Evolutionary conservation across 208 protist genomes (phyloP).

Genomic region (Leishmania braziliensis): DNA sequence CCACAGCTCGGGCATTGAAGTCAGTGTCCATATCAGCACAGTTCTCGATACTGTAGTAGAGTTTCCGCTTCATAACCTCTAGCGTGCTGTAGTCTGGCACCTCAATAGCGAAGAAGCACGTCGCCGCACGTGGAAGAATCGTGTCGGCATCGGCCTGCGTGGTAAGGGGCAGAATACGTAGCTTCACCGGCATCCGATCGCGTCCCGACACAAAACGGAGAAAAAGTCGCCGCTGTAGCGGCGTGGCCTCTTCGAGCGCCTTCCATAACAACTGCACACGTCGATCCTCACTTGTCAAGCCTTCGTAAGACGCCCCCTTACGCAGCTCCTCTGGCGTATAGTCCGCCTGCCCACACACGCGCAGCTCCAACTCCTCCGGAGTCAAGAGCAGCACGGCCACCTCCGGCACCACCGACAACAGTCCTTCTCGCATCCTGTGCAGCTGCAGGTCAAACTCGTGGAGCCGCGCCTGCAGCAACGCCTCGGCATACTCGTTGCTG

Average conservation of each 20-base stretch:
- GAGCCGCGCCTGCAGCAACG: slow-evolving; percentile 69
- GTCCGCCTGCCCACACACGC: slow-evolving; percentile 91
- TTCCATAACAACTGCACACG: slow-evolving; percentile 92
- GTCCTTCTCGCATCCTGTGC: slow-evolving; percentile 79
- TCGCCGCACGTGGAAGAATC: slow-evolving; percentile 90
- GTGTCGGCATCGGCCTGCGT: slow-evolving; percentile 83
- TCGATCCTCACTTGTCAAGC: slow-evolving; percentile 74
- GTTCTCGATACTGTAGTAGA: slow-evolving; percentile 96
- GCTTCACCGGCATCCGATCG: slow-evolving; percentile 87
- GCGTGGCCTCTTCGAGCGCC: slow-evolving; percentile 84
- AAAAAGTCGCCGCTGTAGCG: slow-evolving; percentile 85
- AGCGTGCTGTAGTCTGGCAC: slow-evolving; percentile 94
- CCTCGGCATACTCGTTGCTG: slow-evolving; percentile 78
- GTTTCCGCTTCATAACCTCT: slow-evolving; percentile 92
- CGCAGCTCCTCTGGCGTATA: slow-evolving; percentile 88
- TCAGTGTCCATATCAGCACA: slow-evolving; percentile 96
- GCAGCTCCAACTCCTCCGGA: slow-evolving; percentile 86
- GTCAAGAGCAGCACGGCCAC: slow-evolving; percentile 81
- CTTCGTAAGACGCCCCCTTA: slow-evolving; percentile 83
- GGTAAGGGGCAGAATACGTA: slow-evolving; percentile 77
- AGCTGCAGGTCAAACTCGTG: slow-evolving; percentile 84
- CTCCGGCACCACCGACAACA: slow-evolving; percentile 88
- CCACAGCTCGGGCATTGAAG: slow-evolving; percentile 81
- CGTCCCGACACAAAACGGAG: slow-evolving; percentile 92
- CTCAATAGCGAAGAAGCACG: slow-evolving; percentile 97